Conservation (phyloP, 768 basidiomycete species). For the Calocera cornea region DNA sequence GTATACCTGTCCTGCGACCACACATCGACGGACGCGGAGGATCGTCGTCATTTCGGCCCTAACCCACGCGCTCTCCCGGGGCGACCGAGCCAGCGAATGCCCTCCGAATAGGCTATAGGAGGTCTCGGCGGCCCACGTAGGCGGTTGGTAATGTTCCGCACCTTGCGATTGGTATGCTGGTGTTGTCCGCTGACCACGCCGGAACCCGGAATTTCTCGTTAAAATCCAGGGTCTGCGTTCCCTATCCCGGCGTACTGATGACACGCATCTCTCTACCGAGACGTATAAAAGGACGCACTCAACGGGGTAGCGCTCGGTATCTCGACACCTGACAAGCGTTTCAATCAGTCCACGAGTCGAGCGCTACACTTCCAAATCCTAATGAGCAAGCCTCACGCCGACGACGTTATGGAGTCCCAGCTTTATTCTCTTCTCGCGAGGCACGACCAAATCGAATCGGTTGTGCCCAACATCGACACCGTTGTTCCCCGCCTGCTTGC, state of each 20-base stretch:
- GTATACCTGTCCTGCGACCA: no score
- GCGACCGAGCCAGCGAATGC: neutral
- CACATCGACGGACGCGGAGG: no score
- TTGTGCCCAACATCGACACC: constrained; percentile 1
- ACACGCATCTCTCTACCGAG: neutral
- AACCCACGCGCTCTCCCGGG: no score
- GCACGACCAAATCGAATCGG: neutral
- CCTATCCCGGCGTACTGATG: neutral
- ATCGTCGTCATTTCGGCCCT: no score
- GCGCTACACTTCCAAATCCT: neutral
- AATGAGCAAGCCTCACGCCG: neutral
- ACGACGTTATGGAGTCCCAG: constrained; percentile 2
- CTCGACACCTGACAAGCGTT: neutral
- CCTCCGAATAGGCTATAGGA: neutral
- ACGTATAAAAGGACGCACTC: neutral
- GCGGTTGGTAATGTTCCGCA: neutral
- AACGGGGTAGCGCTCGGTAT: no score
- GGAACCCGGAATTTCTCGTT: neutral
- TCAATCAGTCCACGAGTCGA: neutral
- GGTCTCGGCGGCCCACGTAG: neutral
- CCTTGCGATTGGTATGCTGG: neutral
- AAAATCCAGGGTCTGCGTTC: neutral
- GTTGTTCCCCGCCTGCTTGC: neutral
- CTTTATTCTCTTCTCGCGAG: constrained; percentile 1
- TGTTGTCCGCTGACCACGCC: neutral